A percentile compares a stretch with the other conserved stretches of the same genome.
Conservation (phyloP, 2,329 filamentous ascomycete genomes). For the Penicillium frequentans region DNA sequence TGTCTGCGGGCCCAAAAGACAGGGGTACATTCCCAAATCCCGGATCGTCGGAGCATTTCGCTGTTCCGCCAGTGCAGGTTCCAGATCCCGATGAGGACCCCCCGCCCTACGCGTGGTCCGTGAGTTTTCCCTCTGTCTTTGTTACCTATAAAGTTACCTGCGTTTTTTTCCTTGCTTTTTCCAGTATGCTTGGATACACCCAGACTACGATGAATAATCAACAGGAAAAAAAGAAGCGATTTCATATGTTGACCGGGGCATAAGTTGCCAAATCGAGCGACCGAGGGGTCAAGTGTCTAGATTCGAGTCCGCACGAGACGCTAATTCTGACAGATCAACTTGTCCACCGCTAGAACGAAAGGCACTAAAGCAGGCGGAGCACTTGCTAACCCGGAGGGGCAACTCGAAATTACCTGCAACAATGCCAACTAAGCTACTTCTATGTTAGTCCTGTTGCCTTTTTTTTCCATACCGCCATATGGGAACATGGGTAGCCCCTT, state of each 20-base stretch:
- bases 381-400: background rate
- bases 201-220: background rate
- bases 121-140: background rate
- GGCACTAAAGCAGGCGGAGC: slow-evolving; percentile 1
- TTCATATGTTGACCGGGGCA: background rate
- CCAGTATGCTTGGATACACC: background rate
- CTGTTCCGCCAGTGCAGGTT: slow-evolving; percentile 6
- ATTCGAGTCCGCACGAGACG: background rate
- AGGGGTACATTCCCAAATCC: background rate
- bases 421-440: background rate
- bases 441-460: background rate
- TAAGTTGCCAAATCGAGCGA: background rate
- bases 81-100: slow-evolving; percentile 1
- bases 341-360: slow-evolving; percentile 12
- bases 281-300: background rate
- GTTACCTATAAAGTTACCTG: background rate
- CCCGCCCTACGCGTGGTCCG: slow-evolving; percentile 1
- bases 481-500: background rate
- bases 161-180: background rate
- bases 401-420: background rate
- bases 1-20: background rate
- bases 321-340: slow-evolving; percentile 23
- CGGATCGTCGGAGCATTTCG: slow-evolving; percentile 10
- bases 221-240: background rate
- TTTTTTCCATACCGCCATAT: background rate